Percentiles rank a stretch among this genome's conserved stretches.
phyloP scores from a whole-genome alignment of 2,329 filamentous ascomycete species.

The Alternaria alternata region DNA sequence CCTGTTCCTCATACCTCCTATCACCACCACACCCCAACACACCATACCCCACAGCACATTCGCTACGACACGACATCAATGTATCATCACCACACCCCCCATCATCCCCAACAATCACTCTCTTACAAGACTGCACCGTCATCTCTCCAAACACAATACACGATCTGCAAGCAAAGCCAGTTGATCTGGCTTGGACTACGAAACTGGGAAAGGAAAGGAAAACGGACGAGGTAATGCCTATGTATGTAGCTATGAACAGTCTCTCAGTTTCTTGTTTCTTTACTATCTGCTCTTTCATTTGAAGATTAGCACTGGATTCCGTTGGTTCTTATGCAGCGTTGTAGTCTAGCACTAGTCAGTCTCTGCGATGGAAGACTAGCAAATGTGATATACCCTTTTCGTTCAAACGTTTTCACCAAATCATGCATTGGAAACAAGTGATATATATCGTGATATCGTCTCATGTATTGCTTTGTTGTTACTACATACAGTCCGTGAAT shows the following conservation, averaged over 20 bases:
- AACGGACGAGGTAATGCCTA: slow-evolving; percentile 13
- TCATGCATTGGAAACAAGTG: background rate
- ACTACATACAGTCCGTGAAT: background rate
- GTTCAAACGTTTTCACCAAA: background rate
- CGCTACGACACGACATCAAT: slow-evolving; percentile 10
- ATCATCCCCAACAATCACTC: background rate
- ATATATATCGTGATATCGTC: background rate
- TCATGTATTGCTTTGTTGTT: background rate
- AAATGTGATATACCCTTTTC: slow-evolving; percentile 20
- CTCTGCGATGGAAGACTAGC: background rate
- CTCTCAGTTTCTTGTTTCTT: background rate
- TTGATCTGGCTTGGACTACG: slow-evolving; percentile 2
- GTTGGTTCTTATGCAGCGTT: slow-evolving; percentile 9
- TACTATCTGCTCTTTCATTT: background rate
- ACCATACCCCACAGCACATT: slow-evolving; percentile 10
- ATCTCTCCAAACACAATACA: background rate
- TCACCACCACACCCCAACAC: background rate
- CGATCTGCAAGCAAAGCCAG: background rate
- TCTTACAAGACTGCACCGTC: background rate
- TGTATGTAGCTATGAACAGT: slow-evolving; percentile 15
- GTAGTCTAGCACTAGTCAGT: slow-evolving; percentile 1
- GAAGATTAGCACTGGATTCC: slow-evolving; percentile 1
- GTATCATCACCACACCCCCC: slow-evolving; percentile 1
- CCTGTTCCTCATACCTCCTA: background rate
- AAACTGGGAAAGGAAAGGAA: background rate